Base-by-base conservation (phyloP, 2,329 filamentous ascomycete species). In the Trichoderma atroviride region DNA sequence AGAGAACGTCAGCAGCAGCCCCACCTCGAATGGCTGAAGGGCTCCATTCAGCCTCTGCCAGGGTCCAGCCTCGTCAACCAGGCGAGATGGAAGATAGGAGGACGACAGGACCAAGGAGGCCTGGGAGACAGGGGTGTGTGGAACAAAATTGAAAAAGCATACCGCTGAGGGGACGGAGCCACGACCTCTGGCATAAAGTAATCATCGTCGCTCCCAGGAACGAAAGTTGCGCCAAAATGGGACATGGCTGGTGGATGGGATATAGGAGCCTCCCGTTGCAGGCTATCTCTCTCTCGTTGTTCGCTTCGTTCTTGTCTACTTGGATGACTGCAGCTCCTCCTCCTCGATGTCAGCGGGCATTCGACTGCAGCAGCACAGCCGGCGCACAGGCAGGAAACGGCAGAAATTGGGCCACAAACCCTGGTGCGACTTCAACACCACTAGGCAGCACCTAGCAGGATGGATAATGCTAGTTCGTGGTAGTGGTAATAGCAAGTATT, bases 121-220 rank as follows among this genome's bases (percentile, higher is more conserved):
- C 52, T 67, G 35, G 40, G 63, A 37, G 63, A 52, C 50, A 70
- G 57, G 58, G 56, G 58, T 66, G 5, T 27, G 37, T 35, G 16
- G 33, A 55, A 61, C 47, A 47, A 33, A 33, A 27, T 40, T 31
- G 24, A 37, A 27, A 43, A 40, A 9, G n/a, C 16, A 75, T 76
- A 88, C 86, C 86, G 83, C 79, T 88, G 86, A 73, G 86, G 86
- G 60, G 84, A 79, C 70, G 86, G 86, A 69, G 86, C 86, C 72
- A 87, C 78, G 72, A 88, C 86, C 76, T 88, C 85, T 71, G 86
- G 86, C 85, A 88, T 86, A 76, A 85, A 87, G 75, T 86, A 88
- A 77, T 88, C 86, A 77, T 88, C 86, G 69, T 83, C 81, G 67
- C 85, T 86, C 70, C 86, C 85, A 40, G 86, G 86, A 69, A 87